Conservation (phyloP, 352 stramenopile genomes). For the Phytophthora pini region DNA sequence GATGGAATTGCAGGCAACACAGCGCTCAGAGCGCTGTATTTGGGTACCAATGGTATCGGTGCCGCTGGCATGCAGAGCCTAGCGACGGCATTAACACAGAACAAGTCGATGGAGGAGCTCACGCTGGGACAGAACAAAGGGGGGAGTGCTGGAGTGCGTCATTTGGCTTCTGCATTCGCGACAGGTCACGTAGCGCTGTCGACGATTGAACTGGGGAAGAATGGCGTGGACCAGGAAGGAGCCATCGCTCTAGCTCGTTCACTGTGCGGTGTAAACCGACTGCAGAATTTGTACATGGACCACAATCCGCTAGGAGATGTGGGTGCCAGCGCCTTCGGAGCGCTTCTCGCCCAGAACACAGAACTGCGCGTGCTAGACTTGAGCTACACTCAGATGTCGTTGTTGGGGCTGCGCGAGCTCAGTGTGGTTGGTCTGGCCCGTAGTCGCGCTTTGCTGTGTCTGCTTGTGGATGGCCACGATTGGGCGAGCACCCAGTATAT, state of each 20-base stretch:
- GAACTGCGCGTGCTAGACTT: conserved; percentile 79
- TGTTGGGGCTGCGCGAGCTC: conserved; percentile 76
- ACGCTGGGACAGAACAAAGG: conserved; percentile 84
- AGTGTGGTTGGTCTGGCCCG: conserved; percentile 68
- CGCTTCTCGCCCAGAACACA: conserved; percentile 72
- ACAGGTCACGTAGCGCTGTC: conserved; percentile 58
- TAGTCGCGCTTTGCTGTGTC: conserved; percentile 66
- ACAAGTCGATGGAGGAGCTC: conserved; percentile 70
- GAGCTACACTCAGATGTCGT: conserved; percentile 84
- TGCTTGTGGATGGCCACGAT: conserved; percentile 84
- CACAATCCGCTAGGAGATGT: conserved; percentile 87
- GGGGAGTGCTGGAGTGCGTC: conserved; percentile 57
- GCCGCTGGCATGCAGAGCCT: conserved; percentile 65
- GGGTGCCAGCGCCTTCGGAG: conserved; percentile 70
- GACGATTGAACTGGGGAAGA: conserved; percentile 85
- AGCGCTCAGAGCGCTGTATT: conserved; percentile 66
- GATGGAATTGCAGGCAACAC: conserved; percentile 62
- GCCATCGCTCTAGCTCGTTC: conserved; percentile 74
- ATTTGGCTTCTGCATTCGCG: conserved; percentile 66
- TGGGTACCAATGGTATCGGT: conserved; percentile 85
- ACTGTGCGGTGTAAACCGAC: conserved; percentile 47
- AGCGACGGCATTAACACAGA: conserved; percentile 60
- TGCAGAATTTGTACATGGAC: conserved; percentile 88
- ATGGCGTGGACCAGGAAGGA: conserved; percentile 72
- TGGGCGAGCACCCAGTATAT: conserved; percentile 87